Evolutionary conservation across 2,329 filamentous ascomycete species (phyloP), one percentile per base, ranked within the genome.

Genomic region (Colletotrichum higginsianum): DNA sequence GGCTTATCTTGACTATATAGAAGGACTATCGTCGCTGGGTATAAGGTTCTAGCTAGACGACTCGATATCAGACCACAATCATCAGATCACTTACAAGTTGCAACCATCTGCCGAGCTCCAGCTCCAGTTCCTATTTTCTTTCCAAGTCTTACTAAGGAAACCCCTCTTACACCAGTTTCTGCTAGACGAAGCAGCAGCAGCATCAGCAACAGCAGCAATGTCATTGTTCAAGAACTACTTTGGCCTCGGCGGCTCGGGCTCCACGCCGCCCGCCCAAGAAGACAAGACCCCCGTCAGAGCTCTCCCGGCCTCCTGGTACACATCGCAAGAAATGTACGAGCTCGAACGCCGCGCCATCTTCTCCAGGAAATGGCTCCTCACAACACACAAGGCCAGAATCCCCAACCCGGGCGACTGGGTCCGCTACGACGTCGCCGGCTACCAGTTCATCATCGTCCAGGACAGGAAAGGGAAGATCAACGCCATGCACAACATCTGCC

Each of bases 401-500:
- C 77, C 78, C 68, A 85, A 88, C 60, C 75, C 82, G 8, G 90
- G 89, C 6, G 87, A 90, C 76, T 92, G 87, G 79, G 82, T 90
- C 38, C 84, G 86, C 23, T 90, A 85, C 72, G 83, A 86, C 15
- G 78, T 89, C 6, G 87, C 88, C 8, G 88, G 86, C 15, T 90
- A 86, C 78, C 82, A 87, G 30, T 88, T 91, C 77, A 80, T 91
- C 75, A 78, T 90, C 13, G 81, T 84, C 63, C 80, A 80, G 18
- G 87, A 89, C 75, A 83, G 86, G 35, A 80, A 86, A 11, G 85
- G 84, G 12, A 83, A 84, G 7, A 85, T 90, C 78, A 86, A 88
- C 68, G 89, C 84, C 18, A 91, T 91, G 77, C 89, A 91, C 80
- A 91, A 91, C 75, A 83, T 91, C 46, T 91, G 90, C 79, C 82